A percentile compares a stretch with the other conserved stretches of the same genome.
These are phyloP conservation scores for Selenicereus undatus DNA, from an alignment of 148 eudicot genomes.

Conservation along the genomic window DNA sequence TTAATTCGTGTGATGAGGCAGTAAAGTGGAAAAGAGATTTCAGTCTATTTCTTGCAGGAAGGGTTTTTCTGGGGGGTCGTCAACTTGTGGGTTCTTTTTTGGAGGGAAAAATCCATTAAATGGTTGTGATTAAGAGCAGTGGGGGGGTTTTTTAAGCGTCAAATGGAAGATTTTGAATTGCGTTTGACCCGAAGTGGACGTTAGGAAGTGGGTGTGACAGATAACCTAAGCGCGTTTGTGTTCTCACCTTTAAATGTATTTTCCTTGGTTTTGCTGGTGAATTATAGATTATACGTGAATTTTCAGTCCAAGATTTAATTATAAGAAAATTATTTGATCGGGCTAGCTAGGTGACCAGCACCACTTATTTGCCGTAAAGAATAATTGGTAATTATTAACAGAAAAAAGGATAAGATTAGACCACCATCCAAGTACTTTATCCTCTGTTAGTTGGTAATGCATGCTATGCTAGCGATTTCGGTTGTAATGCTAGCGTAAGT, in stretches of 20 bases:
- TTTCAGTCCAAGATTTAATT: neutral
- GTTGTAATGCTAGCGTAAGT: neutral
- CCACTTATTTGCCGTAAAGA: neutral
- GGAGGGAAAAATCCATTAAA: neutral
- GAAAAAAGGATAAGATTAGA: neutral
- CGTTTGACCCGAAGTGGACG: slow-evolving; percentile 19
- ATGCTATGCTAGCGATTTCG: neutral
- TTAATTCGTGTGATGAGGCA: neutral
- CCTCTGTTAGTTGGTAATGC: neutral
- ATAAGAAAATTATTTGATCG: neutral
- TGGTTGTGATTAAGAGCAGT: slow-evolving; percentile 6
- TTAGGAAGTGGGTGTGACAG: slow-evolving; percentile 28
- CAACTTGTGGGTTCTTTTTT: neutral
- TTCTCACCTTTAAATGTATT: neutral
- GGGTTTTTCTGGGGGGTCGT: neutral
- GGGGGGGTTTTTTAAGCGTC: slow-evolving; percentile 16
- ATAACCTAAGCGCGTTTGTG: slow-evolving; percentile 16
- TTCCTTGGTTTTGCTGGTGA: slow-evolving; percentile 7
- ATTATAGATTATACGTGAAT: slow-evolving; percentile 1
- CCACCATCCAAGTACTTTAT: neutral
- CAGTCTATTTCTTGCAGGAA: slow-evolving; percentile 12
- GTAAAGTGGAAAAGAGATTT: neutral
- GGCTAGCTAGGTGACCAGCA: slow-evolving; percentile 9
- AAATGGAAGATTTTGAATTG: slow-evolving; percentile 12
- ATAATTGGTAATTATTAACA: neutral